phyloP scores from a whole-genome alignment of 345 rosid genomes.

The Eucalyptus sp. region DNA sequence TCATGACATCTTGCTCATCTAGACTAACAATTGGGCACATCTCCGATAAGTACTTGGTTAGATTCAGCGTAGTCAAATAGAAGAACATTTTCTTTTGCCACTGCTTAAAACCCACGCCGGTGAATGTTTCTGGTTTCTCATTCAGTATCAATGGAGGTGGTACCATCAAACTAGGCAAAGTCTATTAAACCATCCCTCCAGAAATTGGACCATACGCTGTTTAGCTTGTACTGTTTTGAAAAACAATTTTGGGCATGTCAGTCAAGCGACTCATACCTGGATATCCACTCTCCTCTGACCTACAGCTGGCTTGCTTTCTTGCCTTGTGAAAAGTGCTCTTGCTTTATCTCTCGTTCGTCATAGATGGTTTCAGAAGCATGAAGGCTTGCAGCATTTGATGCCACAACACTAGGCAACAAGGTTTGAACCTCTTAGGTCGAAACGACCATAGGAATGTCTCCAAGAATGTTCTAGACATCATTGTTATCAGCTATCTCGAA shows the following conservation, averaged over 20 bases:
- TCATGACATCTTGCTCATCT: neutral
- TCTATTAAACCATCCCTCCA: neutral
- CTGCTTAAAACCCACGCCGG: rapidly evolving
- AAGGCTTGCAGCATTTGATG: no score
- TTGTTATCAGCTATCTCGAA: no score
- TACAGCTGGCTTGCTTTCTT: neutral
- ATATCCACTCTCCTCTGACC: neutral
- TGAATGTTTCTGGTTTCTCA: neutral
- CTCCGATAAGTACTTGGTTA: neutral
- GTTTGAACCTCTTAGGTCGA: no score
- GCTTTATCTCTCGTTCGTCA: rapidly evolving
- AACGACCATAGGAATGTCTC: no score
- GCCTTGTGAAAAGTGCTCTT: neutral
- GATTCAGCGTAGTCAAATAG: neutral
- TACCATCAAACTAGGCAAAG: neutral
- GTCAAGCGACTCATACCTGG: rapidly evolving
- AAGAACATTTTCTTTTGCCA: no score
- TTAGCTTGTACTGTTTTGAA: neutral
- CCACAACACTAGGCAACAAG: no score
- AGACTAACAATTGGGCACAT: neutral
- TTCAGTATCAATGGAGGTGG: no score
- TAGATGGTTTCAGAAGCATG: rapidly evolving
- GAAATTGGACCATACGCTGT: rapidly evolving
- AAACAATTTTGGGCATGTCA: rapidly evolving
- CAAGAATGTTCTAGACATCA: no score